phyloP scores from a whole-genome alignment of 495 filamentous ascomycete species.

The Penicillium cosmopolitanum region DNA sequence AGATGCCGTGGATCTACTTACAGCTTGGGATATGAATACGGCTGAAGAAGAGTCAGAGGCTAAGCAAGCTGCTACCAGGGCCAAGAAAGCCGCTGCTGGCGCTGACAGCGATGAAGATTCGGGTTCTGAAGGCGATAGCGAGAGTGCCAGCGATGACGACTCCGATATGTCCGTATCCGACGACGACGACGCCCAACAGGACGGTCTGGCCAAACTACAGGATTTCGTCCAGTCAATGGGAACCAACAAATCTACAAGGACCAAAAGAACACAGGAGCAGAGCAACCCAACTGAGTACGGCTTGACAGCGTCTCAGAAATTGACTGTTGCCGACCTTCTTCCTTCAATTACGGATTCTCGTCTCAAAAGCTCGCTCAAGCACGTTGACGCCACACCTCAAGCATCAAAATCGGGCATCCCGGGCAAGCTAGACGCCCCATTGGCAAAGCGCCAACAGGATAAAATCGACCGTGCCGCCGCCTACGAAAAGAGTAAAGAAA shows the following conservation, averaged over 20 bases:
- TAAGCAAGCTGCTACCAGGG: conserved; percentile 35
- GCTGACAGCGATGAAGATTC: conserved; percentile 41
- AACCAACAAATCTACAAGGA: conserved; percentile 35
- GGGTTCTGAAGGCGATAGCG: conserved; percentile 44
- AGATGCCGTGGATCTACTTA: conserved; percentile 82
- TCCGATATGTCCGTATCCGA: conserved; percentile 56
- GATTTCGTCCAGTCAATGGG: conserved; percentile 72
- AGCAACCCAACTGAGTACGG: conserved; percentile 60
- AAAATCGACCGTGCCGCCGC: conserved; percentile 81
- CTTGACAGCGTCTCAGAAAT: conserved; percentile 63
- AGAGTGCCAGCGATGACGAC: conserved; percentile 53
- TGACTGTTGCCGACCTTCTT: conserved; percentile 80
- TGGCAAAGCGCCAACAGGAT: conserved; percentile 89
- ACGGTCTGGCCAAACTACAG: conserved; percentile 66
- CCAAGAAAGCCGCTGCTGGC: conserved; percentile 31
- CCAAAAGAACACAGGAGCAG: conserved; percentile 51
- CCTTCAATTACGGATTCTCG: conserved; percentile 72
- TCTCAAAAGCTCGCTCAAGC: conserved; percentile 78
- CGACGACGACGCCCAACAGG: conserved; percentile 63
- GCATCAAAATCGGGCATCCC: conserved; percentile 53
- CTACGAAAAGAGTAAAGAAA: conserved; percentile 89
- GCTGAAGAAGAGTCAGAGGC: conserved; percentile 49
- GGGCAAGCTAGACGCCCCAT: conserved; percentile 80
- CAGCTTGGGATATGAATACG: conserved; percentile 75
- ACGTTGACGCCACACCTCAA: conserved; percentile 53